A percentile compares a stretch with the other conserved stretches of the same genome.
Conservation (phyloP, 768 basidiomycete species). For the Tremella mesenterica region DNA sequence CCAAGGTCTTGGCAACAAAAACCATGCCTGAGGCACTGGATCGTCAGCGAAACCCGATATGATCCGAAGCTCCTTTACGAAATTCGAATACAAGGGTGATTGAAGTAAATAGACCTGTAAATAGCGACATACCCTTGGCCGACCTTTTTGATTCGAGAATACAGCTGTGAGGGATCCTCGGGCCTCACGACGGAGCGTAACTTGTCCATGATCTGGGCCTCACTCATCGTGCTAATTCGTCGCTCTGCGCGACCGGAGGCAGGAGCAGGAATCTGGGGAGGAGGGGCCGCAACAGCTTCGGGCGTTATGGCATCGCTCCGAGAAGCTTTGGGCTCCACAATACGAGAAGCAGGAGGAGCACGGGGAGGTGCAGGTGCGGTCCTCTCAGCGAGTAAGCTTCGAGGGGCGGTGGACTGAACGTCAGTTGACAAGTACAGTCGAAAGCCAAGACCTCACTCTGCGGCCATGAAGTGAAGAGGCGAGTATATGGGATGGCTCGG, state of each 20-base stretch:
- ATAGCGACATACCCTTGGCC: constrained; percentile 70
- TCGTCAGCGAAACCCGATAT: background rate
- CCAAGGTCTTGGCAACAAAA: constrained; percentile 85
- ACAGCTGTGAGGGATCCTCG: constrained; percentile 79
- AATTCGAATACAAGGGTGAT: background rate
- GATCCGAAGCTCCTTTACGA: constrained; percentile 1
- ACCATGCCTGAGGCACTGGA: constrained; percentile 90
- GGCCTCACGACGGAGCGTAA: constrained; percentile 74
- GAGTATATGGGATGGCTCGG: too few relatives aligned
- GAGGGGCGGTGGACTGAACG: constrained; percentile 5
- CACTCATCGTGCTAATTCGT: constrained; percentile 90
- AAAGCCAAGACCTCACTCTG: background rate
- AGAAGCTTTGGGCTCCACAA: constrained; percentile 5
- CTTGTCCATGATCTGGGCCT: constrained; percentile 98
- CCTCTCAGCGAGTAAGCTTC: constrained; percentile 25
- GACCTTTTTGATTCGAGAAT: constrained; percentile 97
- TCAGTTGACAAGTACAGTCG: too few relatives aligned
- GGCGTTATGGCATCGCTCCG: background rate
- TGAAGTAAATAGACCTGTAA: too few relatives aligned
- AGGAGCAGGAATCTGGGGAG: constrained; percentile 10
- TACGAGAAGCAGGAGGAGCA: constrained; percentile 7
- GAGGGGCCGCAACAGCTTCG: constrained; percentile 8
- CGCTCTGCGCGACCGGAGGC: constrained; percentile 53
- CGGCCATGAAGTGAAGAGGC: background rate
- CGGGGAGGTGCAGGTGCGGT: constrained; percentile 39